Conservation (phyloP, 371 early-diverging fungal species). For the Mucor racemosus region DNA sequence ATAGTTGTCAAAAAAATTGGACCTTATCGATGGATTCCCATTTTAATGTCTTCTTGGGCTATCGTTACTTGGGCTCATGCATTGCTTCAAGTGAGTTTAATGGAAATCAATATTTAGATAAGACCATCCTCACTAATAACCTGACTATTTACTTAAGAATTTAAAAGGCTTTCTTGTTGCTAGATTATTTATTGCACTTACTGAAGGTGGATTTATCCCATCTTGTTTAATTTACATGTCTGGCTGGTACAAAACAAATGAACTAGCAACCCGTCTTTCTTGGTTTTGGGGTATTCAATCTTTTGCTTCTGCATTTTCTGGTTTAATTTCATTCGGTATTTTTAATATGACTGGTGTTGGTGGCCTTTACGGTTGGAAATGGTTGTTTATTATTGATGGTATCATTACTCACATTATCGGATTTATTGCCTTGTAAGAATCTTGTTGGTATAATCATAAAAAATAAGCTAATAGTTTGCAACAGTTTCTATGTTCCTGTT, state of each 20-base stretch:
- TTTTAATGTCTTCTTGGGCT: slow-evolving; percentile 68
- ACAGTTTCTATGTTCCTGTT: slow-evolving; percentile 48
- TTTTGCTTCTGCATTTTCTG: slow-evolving; percentile 63
- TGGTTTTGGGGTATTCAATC: slow-evolving; percentile 67
- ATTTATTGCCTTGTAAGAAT: slow-evolving; percentile 28
- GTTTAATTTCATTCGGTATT: slow-evolving; percentile 62
- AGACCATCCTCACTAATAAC: not conserved
- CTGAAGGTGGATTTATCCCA: slow-evolving; percentile 66
- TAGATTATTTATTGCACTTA: slow-evolving; percentile 39
- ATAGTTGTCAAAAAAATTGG: slow-evolving; percentile 58
- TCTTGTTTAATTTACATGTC: slow-evolving; percentile 62
- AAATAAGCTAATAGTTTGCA: not conserved
- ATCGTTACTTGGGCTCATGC: slow-evolving; percentile 53
- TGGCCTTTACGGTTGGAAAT: slow-evolving; percentile 65
- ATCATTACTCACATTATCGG: slow-evolving; percentile 55
- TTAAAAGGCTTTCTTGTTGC: slow-evolving; percentile 31
- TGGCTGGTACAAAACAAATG: slow-evolving; percentile 61
- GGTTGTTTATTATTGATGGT: slow-evolving; percentile 63
- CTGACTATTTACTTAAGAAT: slow-evolving; percentile 13
- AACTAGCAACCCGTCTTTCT: slow-evolving; percentile 59
- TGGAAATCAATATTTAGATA: not conserved
- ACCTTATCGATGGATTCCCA: slow-evolving; percentile 62
- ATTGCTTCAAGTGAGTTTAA: slow-evolving; percentile 28
- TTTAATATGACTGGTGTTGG: slow-evolving; percentile 57
- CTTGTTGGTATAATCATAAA: not conserved